Conservation (phyloP, 139 green algal species). For the Astrephomene gubernaculifera region DNA sequence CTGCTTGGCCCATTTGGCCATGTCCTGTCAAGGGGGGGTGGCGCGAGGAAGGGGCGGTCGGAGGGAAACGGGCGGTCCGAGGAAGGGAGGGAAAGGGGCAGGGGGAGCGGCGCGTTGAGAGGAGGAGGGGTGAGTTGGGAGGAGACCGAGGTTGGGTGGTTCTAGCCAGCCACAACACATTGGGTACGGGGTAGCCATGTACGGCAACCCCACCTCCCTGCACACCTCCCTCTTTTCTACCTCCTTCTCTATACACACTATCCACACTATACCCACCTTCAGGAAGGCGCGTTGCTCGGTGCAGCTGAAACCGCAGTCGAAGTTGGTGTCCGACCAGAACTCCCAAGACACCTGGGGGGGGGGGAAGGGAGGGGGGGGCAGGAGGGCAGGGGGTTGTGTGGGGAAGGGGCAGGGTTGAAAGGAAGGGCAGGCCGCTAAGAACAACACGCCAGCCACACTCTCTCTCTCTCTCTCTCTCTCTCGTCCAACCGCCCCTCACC, state of each 20-base stretch:
- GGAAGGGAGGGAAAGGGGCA: too few species aligned
- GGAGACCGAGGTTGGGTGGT: too few species aligned
- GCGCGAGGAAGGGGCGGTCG: background rate
- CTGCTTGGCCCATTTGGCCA: too few species aligned
- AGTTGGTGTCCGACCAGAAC: slow-evolving; percentile 94
- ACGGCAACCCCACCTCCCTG: background rate
- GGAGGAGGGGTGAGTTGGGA: too few species aligned
- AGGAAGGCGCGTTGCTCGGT: slow-evolving; percentile 86
- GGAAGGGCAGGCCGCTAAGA: background rate
- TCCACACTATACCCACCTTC: slow-evolving; percentile 43
- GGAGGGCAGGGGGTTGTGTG: background rate
- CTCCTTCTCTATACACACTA: background rate
- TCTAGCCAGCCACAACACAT: too few species aligned
- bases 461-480: background rate
- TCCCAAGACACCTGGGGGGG: slow-evolving; percentile 86
- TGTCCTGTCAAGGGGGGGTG: background rate
- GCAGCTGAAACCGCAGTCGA: slow-evolving; percentile 84
- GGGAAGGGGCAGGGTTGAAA: background rate
- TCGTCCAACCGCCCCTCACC: background rate
- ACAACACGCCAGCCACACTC: background rate
- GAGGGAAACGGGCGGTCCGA: too few species aligned
- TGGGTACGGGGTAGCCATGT: background rate
- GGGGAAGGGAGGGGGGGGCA: background rate
- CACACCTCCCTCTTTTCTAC: background rate
- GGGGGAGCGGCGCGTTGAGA: too few species aligned